These are phyloP conservation scores for Rhinocladiella mackenziei DNA, from an alignment of 2,329 filamentous ascomycete species.

Conservation along the genomic window DNA sequence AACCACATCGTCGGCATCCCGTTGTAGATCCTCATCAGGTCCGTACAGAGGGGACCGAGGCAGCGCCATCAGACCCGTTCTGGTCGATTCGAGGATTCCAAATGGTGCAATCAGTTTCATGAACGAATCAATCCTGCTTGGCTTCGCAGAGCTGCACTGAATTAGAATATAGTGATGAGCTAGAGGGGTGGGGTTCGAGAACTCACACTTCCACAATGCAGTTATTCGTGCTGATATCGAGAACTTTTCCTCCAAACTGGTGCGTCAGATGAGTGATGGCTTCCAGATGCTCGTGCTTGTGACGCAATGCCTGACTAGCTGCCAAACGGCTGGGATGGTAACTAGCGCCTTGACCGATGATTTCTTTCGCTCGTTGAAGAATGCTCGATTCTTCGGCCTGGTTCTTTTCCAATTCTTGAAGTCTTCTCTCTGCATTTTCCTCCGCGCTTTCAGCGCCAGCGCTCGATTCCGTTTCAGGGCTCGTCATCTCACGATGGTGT, in stretches of 20 bases:
- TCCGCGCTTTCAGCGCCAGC: constrained; percentile 37
- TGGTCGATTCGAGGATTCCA: constrained; percentile 91
- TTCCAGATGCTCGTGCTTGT: constrained; percentile 96
- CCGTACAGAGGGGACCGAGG: constrained; percentile 84
- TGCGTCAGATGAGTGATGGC: constrained; percentile 95
- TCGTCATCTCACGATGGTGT: constrained; percentile 88
- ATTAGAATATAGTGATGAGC: constrained; percentile 11
- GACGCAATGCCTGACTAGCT: constrained; percentile 80
- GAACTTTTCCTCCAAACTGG: constrained; percentile 94
- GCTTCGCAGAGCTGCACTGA: constrained; percentile 73
- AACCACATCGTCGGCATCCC: constrained; percentile 91
- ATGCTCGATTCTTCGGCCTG: constrained; percentile 30
- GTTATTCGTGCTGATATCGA: constrained; percentile 97
- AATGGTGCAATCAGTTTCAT: constrained; percentile 93
- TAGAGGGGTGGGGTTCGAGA: constrained; percentile 22
- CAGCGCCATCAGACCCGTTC: constrained; percentile 94
- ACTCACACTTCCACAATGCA: constrained; percentile 96
- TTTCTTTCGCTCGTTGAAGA: constrained; percentile 26
- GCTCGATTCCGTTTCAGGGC: constrained; percentile 40
- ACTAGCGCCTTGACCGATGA: constrained; percentile 47
- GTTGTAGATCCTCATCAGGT: constrained; percentile 67
- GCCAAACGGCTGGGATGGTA: constrained; percentile 89
- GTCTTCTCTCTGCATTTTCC: constrained; percentile 27
- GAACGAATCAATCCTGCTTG: constrained; percentile 89
- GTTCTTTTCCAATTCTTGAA: constrained; percentile 39